Conservation (phyloP, 306 rosid species). For the Rubus parviflorus region DNA sequence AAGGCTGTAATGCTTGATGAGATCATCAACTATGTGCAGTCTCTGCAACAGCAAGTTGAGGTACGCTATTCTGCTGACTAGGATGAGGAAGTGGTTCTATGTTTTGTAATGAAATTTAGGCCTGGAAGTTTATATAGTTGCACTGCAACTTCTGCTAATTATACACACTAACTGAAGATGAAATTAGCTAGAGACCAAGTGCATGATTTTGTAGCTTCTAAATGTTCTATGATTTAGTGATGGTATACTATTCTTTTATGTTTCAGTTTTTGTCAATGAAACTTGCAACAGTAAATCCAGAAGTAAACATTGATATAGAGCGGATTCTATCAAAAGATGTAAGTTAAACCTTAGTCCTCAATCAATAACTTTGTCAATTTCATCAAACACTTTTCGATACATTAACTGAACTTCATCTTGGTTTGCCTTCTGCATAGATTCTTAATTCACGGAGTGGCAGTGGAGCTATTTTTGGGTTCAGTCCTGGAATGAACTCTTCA, state of each 20-base stretch:
- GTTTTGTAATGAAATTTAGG: not conserved
- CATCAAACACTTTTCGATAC: not conserved
- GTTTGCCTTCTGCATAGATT: conserved; percentile 46
- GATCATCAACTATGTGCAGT: conserved; percentile 95
- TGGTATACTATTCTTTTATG: conserved; percentile 6
- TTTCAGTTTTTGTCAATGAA: conserved; percentile 97
- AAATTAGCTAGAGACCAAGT: not conserved
- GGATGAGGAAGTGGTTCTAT: not conserved
- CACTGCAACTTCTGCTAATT: not conserved
- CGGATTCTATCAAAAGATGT: conserved; percentile 89
- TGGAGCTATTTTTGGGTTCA: conserved; percentile 56
- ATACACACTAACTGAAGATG: not conserved
- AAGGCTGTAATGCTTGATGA: conserved; percentile 99
- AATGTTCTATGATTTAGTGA: conserved; percentile 15
- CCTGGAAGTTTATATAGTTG: not conserved
- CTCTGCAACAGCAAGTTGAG: conserved; percentile 99
- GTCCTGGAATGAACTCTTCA: conserved; percentile 60
- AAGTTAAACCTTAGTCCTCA: conserved; percentile 32
- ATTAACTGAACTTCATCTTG: conserved; percentile 4
- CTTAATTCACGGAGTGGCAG: conserved; percentile 58
- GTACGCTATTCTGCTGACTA: conserved; percentile 41
- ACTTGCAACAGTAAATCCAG: conserved; percentile 96
- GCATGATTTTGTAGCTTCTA: not conserved
- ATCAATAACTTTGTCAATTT: not conserved
- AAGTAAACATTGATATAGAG: conserved; percentile 75